Evolutionary conservation across 1,284 basidiomycete species (phyloP).

Genomic region (Tremellales sp.): DNA sequence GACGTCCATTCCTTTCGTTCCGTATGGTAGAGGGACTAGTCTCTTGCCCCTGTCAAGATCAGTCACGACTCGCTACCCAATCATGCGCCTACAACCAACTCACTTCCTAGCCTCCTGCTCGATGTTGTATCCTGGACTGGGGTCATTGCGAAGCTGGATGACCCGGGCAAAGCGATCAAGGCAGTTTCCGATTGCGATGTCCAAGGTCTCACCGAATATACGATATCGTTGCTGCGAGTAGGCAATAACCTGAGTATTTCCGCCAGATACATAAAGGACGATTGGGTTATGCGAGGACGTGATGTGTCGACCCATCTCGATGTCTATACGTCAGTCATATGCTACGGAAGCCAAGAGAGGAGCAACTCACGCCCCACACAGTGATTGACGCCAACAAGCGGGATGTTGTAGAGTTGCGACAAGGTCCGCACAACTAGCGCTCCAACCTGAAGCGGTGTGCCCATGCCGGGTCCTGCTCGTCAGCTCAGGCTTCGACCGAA

Average conservation of each 20-base stretch:
- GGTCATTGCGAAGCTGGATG: slow-evolving; percentile 94
- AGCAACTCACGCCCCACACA: slow-evolving; percentile 90
- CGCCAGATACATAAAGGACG: slow-evolving; percentile 96
- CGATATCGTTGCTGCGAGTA: slow-evolving; percentile 96
- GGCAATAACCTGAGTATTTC: slow-evolving; percentile 98
- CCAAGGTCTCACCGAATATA: slow-evolving; percentile 98
- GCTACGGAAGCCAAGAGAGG: slow-evolving; percentile 3
- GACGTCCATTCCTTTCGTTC: slow-evolving; percentile 99
- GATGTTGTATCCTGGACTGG: slow-evolving; percentile 97
- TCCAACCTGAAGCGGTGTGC: slow-evolving; percentile 90
- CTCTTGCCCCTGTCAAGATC: slow-evolving; percentile 53
- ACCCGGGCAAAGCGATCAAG: slow-evolving; percentile 95
- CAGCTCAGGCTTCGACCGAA: neutral
- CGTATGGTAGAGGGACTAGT: slow-evolving; percentile 80
- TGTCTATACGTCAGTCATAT: slow-evolving; percentile 59
- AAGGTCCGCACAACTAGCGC: slow-evolving; percentile 92
- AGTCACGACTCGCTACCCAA: neutral
- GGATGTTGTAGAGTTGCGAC: slow-evolving; percentile 81
- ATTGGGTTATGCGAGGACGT: slow-evolving; percentile 93
- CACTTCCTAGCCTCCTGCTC: slow-evolving; percentile 91
- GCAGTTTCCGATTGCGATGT: slow-evolving; percentile 98
- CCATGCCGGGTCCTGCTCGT: slow-evolving; percentile 88
- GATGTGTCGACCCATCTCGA: slow-evolving; percentile 97
- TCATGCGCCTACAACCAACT: slow-evolving; percentile 28
- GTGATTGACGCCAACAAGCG: slow-evolving; percentile 95